A percentile compares a stretch with the other conserved stretches of the same genome.
phyloP scores from a whole-genome alignment of 2,329 filamentous ascomycete genomes.

The Xylaria sp. region DNA sequence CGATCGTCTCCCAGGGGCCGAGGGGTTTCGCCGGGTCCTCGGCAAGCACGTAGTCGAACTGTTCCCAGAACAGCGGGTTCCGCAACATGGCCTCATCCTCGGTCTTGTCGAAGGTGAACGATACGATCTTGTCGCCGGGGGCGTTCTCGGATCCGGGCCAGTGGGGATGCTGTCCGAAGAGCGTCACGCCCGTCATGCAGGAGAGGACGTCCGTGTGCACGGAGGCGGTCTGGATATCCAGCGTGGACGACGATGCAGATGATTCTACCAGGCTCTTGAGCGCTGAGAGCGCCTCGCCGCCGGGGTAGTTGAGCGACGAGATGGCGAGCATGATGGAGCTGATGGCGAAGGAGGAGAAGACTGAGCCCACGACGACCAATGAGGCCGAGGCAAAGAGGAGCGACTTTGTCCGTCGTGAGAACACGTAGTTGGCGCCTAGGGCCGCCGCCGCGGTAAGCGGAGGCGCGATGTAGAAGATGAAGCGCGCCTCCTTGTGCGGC shows the following conservation, averaged over 20 bases:
- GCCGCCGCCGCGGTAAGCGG: conserved; percentile 81
- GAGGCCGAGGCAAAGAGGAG: conserved; percentile 64
- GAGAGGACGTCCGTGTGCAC: conserved; percentile 73
- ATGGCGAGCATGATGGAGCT: conserved; percentile 77
- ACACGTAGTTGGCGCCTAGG: conserved; percentile 76
- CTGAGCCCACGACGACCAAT: conserved; percentile 65
- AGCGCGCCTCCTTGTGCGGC: conserved; percentile 96
- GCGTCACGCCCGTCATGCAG: conserved; percentile 77
- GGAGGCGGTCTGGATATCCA: conserved; percentile 50
- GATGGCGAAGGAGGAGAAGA: conserved; percentile 66
- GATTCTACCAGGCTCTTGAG: conserved; percentile 56
- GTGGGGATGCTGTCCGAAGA: conserved; percentile 65
- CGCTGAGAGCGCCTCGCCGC: conserved; percentile 77
- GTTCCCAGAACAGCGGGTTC: conserved; percentile 67
- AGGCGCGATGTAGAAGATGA: conserved; percentile 89
- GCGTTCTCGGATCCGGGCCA: conserved; percentile 39
- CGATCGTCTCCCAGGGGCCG: conserved; percentile 65
- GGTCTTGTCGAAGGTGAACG: conserved; percentile 68
- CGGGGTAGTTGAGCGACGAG: conserved; percentile 93
- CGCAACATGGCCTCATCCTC: conserved; percentile 60
- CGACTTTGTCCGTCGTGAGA: conserved; percentile 71
- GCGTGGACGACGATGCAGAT: conserved; percentile 35
- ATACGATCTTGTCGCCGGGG: conserved; percentile 38
- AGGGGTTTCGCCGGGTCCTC: conserved; percentile 61
- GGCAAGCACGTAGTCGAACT: conserved; percentile 70